These are phyloP conservation scores for Cymbopogon citratus DNA, from an alignment of 176 grass and related monocot genomes.

Conservation along the genomic window DNA sequence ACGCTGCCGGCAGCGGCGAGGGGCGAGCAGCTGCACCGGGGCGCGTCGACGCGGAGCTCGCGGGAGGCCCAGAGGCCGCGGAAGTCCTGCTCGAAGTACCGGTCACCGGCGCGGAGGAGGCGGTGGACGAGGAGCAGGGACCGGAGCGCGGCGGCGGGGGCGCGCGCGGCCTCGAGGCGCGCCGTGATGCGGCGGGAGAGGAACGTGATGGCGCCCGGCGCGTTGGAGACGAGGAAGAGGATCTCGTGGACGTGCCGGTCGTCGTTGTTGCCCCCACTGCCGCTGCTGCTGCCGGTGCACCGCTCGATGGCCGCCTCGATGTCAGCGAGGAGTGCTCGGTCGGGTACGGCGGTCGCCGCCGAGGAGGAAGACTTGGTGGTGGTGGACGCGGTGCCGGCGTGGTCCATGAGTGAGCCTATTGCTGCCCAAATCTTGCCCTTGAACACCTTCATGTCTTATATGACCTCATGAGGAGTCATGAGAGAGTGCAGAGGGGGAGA, in stretches of 20 bases:
- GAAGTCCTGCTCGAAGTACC: conserved; percentile 82
- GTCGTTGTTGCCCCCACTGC: conserved; percentile 23
- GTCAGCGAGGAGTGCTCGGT: conserved; percentile 49
- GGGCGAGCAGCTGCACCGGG: conserved; percentile 22
- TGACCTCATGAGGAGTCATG: conserved; percentile 29
- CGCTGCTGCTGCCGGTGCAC: conserved; percentile 49
- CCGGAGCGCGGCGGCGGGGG: conserved; percentile 49
- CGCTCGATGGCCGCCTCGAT: conserved; percentile 70
- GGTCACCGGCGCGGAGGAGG: conserved; percentile 82
- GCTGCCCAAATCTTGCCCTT: conserved; percentile 68
- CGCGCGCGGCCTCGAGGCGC: conserved; percentile 43
- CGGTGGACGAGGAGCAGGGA: conserved; percentile 72
- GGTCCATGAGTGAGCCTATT: conserved; percentile 71
- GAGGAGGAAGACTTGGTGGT: conserved; percentile 12
- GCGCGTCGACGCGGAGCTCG: conserved; percentile 52
- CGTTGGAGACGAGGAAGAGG: conserved; percentile 90
- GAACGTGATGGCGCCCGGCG: conserved; percentile 80
- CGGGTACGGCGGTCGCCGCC: conserved; percentile 3
- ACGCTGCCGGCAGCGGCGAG: background rate
- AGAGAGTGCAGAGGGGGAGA: conserved; percentile 10
- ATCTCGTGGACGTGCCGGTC: conserved; percentile 77
- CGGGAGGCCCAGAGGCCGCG: conserved; percentile 54
- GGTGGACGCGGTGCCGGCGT: conserved; percentile 1
- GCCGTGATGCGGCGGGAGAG: conserved; percentile 72
- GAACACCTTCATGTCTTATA: conserved; percentile 79